phyloP scores from a whole-genome alignment of 2,329 filamentous ascomycete species.

The Drechslerella coelobrocha region DNA sequence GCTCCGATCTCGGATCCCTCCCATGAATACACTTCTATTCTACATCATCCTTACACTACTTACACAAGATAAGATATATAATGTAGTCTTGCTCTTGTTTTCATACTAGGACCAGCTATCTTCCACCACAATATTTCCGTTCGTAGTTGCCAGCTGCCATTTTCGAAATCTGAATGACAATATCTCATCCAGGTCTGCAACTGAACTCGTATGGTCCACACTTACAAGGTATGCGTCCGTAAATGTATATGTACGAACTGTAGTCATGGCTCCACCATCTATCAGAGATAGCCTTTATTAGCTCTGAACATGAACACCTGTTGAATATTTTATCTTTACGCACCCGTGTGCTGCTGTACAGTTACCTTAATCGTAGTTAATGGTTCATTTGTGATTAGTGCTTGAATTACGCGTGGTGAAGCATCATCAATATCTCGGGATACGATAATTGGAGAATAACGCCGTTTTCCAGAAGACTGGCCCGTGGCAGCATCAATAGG shows the following conservation, averaged over 20 bases:
- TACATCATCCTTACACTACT: no score
- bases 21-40: no score
- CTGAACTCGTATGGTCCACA: background rate
- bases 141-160: constrained; percentile 10
- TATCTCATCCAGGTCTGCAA: constrained; percentile 9
- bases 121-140: background rate
- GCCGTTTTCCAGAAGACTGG: constrained; percentile 8
- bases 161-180: constrained; percentile 12
- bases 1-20: no score
- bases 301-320: background rate
- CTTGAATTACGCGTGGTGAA: background rate
- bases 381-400: constrained; percentile 7
- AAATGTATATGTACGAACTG: constrained; percentile 19
- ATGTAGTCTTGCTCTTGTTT: no score
- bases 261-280: background rate
- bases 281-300: background rate
- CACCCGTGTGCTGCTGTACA: constrained; percentile 7
- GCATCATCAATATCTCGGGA: constrained; percentile 17
- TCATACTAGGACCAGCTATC: no score
- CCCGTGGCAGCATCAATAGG: constrained; percentile 1
- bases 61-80: no score
- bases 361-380: constrained; percentile 9
- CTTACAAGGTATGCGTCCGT: constrained; percentile 12
- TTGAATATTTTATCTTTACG: background rate
- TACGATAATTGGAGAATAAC: constrained; percentile 7